Percentiles rank a stretch among this genome's conserved stretches.
phyloP scores from a whole-genome alignment of 805 yeast species.

The Wickerhamiella alocasiicola region DNA sequence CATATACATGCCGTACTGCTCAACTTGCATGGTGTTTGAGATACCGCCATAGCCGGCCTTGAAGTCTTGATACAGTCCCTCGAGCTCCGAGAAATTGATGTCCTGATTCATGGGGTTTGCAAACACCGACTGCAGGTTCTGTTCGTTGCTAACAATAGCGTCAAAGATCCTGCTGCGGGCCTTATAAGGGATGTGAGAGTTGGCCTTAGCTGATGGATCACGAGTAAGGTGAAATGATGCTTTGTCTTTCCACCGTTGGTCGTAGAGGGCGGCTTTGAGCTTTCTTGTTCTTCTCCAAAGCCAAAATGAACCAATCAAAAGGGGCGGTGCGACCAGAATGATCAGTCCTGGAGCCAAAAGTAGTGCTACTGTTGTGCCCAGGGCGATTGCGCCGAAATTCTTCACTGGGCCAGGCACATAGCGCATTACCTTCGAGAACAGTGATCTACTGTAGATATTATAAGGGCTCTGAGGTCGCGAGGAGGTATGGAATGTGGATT shows the following conservation, averaged over 20 bases:
- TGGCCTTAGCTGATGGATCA: not conserved
- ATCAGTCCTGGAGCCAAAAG: conserved; percentile 10
- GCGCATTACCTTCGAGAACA: not conserved
- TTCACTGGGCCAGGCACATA: conserved; percentile 11
- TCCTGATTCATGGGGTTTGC: not conserved
- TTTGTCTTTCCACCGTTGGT: conserved; percentile 7
- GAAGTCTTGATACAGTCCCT: conserved; percentile 10
- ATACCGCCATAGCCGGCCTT: conserved; percentile 1
- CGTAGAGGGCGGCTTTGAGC: conserved; percentile 2
- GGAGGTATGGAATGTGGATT: not conserved
- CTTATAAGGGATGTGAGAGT: conserved; percentile 3
- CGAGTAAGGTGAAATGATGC: conserved; percentile 6
- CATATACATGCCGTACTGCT: conserved; percentile 5
- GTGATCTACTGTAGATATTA: not conserved
- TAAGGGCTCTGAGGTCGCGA: not conserved
- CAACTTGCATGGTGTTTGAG: not conserved
- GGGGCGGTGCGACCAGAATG: conserved; percentile 9
- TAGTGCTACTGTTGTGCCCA: conserved; percentile 3
- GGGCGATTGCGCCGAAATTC: conserved; percentile 7
- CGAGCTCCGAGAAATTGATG: conserved; percentile 4
- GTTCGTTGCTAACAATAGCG: conserved; percentile 10
- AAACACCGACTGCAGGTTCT: not conserved
- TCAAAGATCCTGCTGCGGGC: conserved; percentile 10
- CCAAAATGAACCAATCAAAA: conserved; percentile 1
- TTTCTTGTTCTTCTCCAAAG: conserved; percentile 5